These are phyloP conservation scores for Mollisiaceae sp. DNA, from an alignment of 2,329 filamentous ascomycete species.

Conservation along the genomic window DNA sequence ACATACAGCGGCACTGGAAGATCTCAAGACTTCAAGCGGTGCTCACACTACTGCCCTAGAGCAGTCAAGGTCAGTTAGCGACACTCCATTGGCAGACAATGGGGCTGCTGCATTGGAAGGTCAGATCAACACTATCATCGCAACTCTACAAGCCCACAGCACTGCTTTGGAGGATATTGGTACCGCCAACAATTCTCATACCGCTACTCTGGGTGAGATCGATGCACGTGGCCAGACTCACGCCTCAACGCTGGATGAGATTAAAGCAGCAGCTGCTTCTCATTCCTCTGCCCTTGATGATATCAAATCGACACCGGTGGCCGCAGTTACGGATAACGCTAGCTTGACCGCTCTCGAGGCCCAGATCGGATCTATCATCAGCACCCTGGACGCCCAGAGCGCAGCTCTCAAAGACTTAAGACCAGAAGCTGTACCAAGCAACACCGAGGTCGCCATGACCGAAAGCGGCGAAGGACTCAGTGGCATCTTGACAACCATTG, in stretches of 20 bases:
- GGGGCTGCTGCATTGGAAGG: constrained; percentile 28
- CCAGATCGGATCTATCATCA: constrained; percentile 32
- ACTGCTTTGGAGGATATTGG: constrained; percentile 32
- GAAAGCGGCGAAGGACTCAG: constrained; percentile 15
- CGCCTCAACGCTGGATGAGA: constrained; percentile 17
- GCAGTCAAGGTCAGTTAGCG: constrained; percentile 19
- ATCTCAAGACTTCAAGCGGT: constrained; percentile 10
- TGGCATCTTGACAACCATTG: constrained; percentile 28
- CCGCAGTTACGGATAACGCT: constrained; percentile 1
- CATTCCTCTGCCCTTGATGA: constrained; percentile 23
- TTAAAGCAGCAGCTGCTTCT: constrained; percentile 9
- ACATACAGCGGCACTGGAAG: constrained; percentile 21
- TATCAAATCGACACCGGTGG: constrained; percentile 15
- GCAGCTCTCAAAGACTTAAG: constrained; percentile 30
- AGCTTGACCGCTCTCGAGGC: constrained; percentile 28
- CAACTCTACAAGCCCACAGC: constrained; percentile 31
- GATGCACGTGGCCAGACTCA: constrained; percentile 14
- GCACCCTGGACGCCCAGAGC: constrained; percentile 30
- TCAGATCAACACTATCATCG: constrained; percentile 33
- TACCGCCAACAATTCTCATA: constrained; percentile 15
- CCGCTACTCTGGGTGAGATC: constrained; percentile 23
- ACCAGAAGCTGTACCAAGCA: constrained; percentile 4
- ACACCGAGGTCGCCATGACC: constrained; percentile 20
- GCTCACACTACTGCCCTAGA: constrained; percentile 28
- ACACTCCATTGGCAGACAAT: constrained; percentile 9